These are phyloP conservation scores for Aureobasidium subglaciale DNA, from an alignment of 2,329 filamentous ascomycete genomes.

Conservation along the genomic window DNA sequence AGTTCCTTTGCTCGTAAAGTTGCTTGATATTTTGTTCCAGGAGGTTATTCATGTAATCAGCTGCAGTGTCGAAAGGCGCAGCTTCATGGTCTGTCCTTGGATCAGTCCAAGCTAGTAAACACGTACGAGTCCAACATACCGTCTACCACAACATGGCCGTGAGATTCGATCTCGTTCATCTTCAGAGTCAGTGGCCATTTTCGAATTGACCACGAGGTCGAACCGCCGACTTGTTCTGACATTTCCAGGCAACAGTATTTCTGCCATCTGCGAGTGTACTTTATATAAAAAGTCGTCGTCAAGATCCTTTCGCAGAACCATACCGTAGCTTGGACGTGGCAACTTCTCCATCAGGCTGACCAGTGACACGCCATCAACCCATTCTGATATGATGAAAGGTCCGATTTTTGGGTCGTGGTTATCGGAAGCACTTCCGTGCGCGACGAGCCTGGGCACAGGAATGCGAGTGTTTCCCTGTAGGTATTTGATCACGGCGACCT, in stretches of 20 bases:
- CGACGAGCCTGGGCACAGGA: neutral
- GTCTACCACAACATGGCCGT: constrained; percentile 7
- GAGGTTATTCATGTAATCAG: constrained; percentile 21
- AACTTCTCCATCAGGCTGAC: neutral
- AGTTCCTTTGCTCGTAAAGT: constrained; percentile 23
- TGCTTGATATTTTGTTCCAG: constrained; percentile 22
- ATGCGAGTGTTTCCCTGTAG: neutral
- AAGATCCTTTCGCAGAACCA: neutral
- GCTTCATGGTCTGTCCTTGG: neutral
- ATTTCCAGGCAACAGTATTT: neutral
- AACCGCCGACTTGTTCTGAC: neutral
- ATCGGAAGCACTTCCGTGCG: neutral
- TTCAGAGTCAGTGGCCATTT: neutral
- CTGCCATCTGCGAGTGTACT: neutral
- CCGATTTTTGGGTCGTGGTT: neutral
- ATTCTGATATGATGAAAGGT: neutral
- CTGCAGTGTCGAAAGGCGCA: constrained; percentile 1
- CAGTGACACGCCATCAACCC: neutral
- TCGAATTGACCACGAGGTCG: neutral
- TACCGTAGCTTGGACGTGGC: neutral
- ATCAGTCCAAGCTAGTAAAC: neutral
- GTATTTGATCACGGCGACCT: neutral
- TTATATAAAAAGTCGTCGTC: neutral
- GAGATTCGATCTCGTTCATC: neutral
- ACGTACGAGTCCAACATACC: neutral